Conservation (phyloP, 768 basidiomycete species). For the Plicaturopsis crispa region DNA sequence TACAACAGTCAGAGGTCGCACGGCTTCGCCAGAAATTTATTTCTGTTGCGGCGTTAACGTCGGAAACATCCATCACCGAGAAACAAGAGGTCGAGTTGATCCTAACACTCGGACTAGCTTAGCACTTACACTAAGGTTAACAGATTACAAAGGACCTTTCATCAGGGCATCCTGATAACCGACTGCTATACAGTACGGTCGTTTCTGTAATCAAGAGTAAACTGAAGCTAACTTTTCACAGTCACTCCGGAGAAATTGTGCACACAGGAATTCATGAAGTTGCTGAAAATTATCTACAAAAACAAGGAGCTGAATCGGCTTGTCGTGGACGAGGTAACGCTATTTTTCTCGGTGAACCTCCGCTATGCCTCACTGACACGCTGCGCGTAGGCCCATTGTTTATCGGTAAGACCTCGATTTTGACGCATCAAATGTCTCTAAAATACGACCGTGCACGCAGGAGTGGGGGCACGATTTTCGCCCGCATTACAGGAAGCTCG, state of each 20-base stretch:
- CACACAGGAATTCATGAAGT: slow-evolving; percentile 40
- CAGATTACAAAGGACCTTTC: slow-evolving; percentile 59
- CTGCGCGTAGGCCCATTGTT: slow-evolving; percentile 62
- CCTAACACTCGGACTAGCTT: too few species aligned
- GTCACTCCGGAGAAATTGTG: slow-evolving; percentile 75
- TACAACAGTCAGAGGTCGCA: slow-evolving; percentile 45
- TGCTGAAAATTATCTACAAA: slow-evolving; percentile 44
- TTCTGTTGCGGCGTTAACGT: slow-evolving; percentile 53
- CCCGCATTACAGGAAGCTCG: slow-evolving; percentile 63
- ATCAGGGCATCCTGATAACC: slow-evolving; percentile 47
- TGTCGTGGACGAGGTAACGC: slow-evolving; percentile 70
- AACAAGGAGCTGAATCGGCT: slow-evolving; percentile 59
- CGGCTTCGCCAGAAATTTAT: slow-evolving; percentile 48
- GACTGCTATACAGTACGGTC: slow-evolving; percentile 67
- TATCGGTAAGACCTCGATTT: slow-evolving; percentile 45
- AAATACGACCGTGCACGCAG: slow-evolving; percentile 23
- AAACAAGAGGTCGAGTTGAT: slow-evolving; percentile 46
- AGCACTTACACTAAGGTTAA: too few species aligned
- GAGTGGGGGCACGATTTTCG: slow-evolving; percentile 87
- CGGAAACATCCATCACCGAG: slow-evolving; percentile 51
- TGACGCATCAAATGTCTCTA: background rate
- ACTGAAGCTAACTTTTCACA: slow-evolving; percentile 15
- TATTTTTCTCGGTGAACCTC: slow-evolving; percentile 2
- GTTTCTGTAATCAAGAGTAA: background rate
- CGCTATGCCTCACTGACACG: slow-evolving; percentile 3